Evolutionary conservation across 164 flowering plant species (phyloP).

Genomic region (Malania oleifera): DNA sequence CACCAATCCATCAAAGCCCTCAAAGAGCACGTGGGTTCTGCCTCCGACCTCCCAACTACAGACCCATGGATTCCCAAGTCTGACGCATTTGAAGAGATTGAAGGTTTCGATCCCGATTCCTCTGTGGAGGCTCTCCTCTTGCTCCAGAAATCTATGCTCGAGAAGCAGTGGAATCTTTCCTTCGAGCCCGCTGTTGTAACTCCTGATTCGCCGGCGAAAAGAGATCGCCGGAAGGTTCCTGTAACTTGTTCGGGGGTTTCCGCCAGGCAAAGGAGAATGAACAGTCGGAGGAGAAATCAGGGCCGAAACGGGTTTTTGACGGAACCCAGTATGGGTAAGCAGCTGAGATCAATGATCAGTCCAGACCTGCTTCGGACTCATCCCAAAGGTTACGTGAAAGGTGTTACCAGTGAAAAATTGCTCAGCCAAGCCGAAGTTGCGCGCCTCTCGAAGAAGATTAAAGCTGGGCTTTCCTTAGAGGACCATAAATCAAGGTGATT

Average conservation of each 20-base stretch:
- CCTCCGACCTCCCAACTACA: conserved; percentile 29
- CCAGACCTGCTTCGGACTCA: conserved; percentile 60
- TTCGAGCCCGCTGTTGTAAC: conserved; percentile 28
- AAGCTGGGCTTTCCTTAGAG: conserved; percentile 64
- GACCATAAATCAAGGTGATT: conserved; percentile 62
- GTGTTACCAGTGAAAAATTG: conserved; percentile 54
- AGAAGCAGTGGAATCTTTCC: conserved; percentile 84
- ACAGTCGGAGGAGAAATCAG: conserved; percentile 30
- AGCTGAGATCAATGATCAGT: conserved; percentile 33
- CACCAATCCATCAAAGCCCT: conserved; percentile 52
- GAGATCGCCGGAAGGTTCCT: conserved; percentile 23
- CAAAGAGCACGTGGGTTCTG: conserved; percentile 45
- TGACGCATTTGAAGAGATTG: conserved; percentile 32
- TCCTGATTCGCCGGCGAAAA: conserved; percentile 18
- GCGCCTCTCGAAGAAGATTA: conserved; percentile 62
- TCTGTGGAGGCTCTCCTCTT: conserved; percentile 75
- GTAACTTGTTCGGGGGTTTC: conserved; percentile 74
- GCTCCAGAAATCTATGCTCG: conserved; percentile 88
- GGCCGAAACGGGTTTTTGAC: conserved; percentile 14
- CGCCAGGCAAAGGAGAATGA: conserved; percentile 69
- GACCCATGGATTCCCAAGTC: conserved; percentile 28
- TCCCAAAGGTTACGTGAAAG: conserved; percentile 67
- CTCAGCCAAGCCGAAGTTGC: conserved; percentile 82
- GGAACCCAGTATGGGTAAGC: conserved; percentile 24
- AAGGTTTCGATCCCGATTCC: conserved; percentile 28